Evolutionary conservation across 352 stramenopile species (phyloP).

Genomic region (Saprolegnia diclina): DNA sequence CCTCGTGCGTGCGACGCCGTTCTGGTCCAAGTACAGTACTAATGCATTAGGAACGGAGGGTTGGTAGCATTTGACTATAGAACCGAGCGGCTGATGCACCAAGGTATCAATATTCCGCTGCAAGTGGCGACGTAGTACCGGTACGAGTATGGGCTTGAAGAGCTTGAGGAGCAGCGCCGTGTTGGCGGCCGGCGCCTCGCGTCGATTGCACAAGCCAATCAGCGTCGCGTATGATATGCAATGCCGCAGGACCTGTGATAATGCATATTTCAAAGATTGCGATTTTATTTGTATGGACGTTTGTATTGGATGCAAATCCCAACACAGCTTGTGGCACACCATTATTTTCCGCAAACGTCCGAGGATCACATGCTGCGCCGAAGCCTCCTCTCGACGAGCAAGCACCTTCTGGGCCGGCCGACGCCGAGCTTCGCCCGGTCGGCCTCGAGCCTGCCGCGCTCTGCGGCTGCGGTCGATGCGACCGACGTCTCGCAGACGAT

Average conservation of each 20-base stretch:
- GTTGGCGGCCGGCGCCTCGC: no score
- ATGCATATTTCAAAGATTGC: background rate
- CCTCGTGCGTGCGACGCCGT: no score
- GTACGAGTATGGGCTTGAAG: no score
- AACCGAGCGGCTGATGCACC: no score
- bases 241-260: background rate
- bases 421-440: background rate
- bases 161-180: no score
- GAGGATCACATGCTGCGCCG: background rate
- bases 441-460: background rate
- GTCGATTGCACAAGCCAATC: background rate
- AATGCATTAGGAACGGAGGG: no score
- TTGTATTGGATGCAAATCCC: background rate
- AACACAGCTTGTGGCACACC: background rate
- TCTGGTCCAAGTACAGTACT: no score
- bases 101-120: no score
- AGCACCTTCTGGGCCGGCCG: no score
- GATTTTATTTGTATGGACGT: background rate
- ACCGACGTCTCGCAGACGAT: slow-evolving; percentile 20
- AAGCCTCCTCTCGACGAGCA: background rate
- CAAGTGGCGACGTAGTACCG: no score
- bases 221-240: background rate
- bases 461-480: background rate
- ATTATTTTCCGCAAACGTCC: background rate
- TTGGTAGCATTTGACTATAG: no score